These are phyloP conservation scores for Oryza meridionalis DNA, from an alignment of 176 grass and related monocot species.

Conservation along the genomic window DNA sequence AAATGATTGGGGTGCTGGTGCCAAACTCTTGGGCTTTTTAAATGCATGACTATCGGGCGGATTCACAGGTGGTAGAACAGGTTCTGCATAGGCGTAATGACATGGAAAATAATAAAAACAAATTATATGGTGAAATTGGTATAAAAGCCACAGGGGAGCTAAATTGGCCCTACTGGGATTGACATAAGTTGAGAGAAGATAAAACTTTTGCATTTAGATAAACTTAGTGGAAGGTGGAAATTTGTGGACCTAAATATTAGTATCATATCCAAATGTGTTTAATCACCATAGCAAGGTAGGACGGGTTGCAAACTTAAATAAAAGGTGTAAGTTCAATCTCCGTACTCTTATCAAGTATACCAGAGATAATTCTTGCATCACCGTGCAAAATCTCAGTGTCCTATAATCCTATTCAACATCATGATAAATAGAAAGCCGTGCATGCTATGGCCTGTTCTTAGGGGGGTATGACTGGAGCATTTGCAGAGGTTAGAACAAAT, in stretches of 20 bases:
- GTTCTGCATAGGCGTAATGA: conserved; percentile 56
- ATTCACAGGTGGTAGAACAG: conserved; percentile 41
- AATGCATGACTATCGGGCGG: conserved; percentile 42
- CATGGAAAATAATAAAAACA: not conserved
- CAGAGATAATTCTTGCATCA: conserved; percentile 4
- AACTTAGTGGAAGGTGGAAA: conserved; percentile 43
- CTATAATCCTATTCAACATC: conserved; percentile 3
- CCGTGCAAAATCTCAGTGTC: not conserved
- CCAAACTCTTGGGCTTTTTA: conserved; percentile 48
- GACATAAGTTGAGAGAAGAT: conserved; percentile 17
- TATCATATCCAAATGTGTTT: conserved; percentile 17
- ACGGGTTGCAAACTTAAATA: not conserved
- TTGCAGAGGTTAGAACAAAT: conserved; percentile 51
- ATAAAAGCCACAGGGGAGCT: not conserved
- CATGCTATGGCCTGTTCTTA: conserved; percentile 31
- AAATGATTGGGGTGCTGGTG: conserved; percentile 53
- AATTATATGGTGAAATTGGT: not conserved
- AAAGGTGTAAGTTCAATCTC: conserved; percentile 17
- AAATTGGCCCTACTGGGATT: conserved; percentile 6
- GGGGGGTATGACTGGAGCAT: conserved; percentile 37
- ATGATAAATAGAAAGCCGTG: not conserved
- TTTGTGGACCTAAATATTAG: conserved; percentile 38
- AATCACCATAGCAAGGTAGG: conserved; percentile 2
- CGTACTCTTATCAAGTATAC: conserved; percentile 39
- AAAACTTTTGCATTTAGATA: conserved; percentile 31